A percentile compares a stretch with the other conserved stretches of the same genome.
These are phyloP conservation scores for Pleurotus ostreatus DNA, from an alignment of 768 basidiomycete species.

Conservation along the genomic window DNA sequence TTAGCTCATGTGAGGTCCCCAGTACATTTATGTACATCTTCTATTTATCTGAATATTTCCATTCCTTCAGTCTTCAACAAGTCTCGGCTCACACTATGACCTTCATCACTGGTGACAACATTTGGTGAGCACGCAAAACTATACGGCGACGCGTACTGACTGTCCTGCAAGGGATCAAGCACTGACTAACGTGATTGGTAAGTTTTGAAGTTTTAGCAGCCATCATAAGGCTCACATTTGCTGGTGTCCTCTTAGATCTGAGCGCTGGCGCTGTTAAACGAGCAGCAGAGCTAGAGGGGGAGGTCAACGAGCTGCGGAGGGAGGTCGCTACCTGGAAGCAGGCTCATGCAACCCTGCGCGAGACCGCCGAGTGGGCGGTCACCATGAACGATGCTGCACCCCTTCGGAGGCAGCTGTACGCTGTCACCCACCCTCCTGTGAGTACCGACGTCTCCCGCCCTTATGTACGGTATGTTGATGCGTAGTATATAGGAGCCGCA, in stretches of 20 bases:
- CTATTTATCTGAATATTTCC: slow-evolving; percentile 33
- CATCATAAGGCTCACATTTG: slow-evolving; percentile 6
- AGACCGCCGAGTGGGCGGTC: slow-evolving; percentile 58
- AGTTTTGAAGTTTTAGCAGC: slow-evolving; percentile 5
- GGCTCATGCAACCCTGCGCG: slow-evolving; percentile 59
- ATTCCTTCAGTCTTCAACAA: slow-evolving; percentile 20
- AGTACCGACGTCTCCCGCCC: slow-evolving; percentile 17
- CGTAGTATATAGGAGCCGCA: slow-evolving; percentile 25
- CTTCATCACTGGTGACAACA: slow-evolving; percentile 54
- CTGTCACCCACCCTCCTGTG: slow-evolving; percentile 35
- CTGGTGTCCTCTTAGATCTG: slow-evolving; percentile 38
- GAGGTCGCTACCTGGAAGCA: slow-evolving; percentile 71
- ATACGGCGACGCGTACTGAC: too few relatives aligned
- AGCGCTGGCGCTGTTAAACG: slow-evolving; percentile 61
- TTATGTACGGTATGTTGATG: too few relatives aligned
- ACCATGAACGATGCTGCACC: slow-evolving; percentile 66
- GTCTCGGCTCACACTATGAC: slow-evolving; percentile 39
- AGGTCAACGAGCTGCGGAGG: slow-evolving; percentile 63
- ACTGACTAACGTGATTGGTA: slow-evolving; percentile 59
- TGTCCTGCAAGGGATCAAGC: slow-evolving; percentile 55
- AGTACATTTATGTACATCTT: slow-evolving; percentile 20
- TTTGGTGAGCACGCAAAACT: slow-evolving; percentile 45
- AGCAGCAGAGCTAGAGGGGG: slow-evolving; percentile 59
- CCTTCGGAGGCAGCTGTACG: slow-evolving; percentile 54
- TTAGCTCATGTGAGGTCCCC: slow-evolving; percentile 5